Base-by-base conservation (phyloP, 2,329 filamentous ascomycete genomes). In the Ascocoryne sarcoides region DNA sequence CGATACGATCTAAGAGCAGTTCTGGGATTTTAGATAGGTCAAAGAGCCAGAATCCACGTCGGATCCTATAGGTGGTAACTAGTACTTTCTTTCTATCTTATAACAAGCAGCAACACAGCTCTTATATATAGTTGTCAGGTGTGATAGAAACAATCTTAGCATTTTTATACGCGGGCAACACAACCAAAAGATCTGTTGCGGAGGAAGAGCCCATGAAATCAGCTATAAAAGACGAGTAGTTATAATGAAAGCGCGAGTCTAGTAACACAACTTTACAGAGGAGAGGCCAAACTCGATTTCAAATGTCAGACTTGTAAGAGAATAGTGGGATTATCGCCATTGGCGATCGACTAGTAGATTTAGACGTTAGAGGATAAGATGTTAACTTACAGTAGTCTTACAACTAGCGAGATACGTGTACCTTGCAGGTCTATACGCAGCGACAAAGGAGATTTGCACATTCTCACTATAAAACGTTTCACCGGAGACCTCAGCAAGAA, bases 51-150 rank as follows among this genome's bases (percentile, higher is more conserved):
- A 68, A 68, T 0, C 65, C 65, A 28, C 65, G 52, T 10, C 62
- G 52, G 9, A 68, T 60, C 20, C 58, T 57, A 39, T 67, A 65
- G 12, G 65, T 67, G 1, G 62, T 65, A 1, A 65, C 58, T 2
- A 68, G 43, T 5, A 68, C 43, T 18, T 49, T 61, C 44, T 66
- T 67, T 4, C 64, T 64, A 42, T 64, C 63, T 35, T 49, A 50
- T 19, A 68, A 52, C 5, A 64, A 61, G n/a, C 50, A 50, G 17
- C 50, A 48, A 10, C 65, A 58, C 18, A 68, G 52, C 7, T 57
- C 48, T 47, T 67, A 63, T n/a, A 68, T 56, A 48, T 64, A 66
- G 43, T 66, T 67, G 46, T 68, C 65, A 2, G 64, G 61, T 4
- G 63, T 62, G 16, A 65, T 59, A 44, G 68, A 66, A 33, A 68